These are phyloP conservation scores for Colletotrichum sublineola DNA, from an alignment of 2,329 filamentous ascomycete species.

Conservation along the genomic window DNA sequence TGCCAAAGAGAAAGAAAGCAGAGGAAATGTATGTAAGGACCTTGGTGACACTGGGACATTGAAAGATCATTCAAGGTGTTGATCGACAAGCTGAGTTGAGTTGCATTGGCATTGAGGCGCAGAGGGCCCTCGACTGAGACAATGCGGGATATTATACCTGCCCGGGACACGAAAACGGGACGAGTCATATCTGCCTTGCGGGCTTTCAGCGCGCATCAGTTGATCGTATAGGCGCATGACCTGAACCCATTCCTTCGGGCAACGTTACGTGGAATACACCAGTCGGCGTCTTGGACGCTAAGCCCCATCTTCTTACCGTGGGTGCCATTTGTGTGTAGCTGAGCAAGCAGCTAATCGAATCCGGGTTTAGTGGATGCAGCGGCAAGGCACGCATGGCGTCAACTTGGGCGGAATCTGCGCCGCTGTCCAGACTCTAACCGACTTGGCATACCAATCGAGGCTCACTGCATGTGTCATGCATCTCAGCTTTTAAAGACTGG, in stretches of 20 bases:
- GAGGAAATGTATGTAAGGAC: background rate
- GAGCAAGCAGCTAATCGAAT: conserved; percentile 16
- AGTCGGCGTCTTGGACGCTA: conserved; percentile 11
- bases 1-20: background rate
- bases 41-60: background rate
- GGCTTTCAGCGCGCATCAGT: background rate
- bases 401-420: conserved; percentile 15
- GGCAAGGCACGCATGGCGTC: background rate
- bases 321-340: too few relatives aligned
- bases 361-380: conserved; percentile 9
- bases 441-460: conserved; percentile 16
- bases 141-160: background rate
- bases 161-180: background rate
- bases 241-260: background rate
- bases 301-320: conserved; percentile 1
- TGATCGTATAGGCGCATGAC: background rate
- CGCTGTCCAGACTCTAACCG: conserved; percentile 5
- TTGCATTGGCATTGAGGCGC: conserved; percentile 16
- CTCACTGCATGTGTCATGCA: background rate
- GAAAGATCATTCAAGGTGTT: background rate
- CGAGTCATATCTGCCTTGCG: conserved; percentile 30
- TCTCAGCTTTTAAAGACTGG: background rate
- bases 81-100: background rate
- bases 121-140: background rate
- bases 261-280: background rate